Base-by-base conservation (phyloP, 192 early-diverging fungal genomes). In the Chytriomyces hyalinus region DNA sequence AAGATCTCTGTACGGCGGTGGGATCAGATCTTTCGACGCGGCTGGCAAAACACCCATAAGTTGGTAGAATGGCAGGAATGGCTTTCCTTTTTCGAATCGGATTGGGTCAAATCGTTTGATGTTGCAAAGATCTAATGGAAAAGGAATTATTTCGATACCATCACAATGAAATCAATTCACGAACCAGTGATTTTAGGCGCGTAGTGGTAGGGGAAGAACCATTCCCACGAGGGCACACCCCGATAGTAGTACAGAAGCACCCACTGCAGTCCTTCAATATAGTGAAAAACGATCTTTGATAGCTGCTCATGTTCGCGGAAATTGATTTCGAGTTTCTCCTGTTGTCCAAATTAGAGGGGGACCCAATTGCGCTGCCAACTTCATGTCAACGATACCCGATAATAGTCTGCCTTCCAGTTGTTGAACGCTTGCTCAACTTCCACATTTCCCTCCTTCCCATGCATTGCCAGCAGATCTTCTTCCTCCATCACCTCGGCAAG, bases 131-230 rank as follows among this genome's bases (percentile, higher is more conserved):
- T 98, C 95, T 0, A 90, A 91, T 4, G 92, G 91, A 70, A 94
- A 84, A 1, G 61, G 78, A 47, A 69, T 45, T 47, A 17, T 45
- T 47, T 11, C 8, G 72, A 20, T 4, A 67, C 3, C 2, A n/a
- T n/a, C 9, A 15, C 15, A 20, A 43, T 67, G 13, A 15, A 11
- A 70, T 69, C 17, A 67, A 70, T 69, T 20, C 67, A n/a, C 22
- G 3, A 17, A 74, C 53, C 53, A 5, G 85, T 80, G 63, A 88
- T 84, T 53, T 81, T 84, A 1, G 96, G 96, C 22, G 97, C 92
- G 77, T 98, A 99, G 86, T 98, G 94, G 82, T 94, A 98, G 6
- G 97, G 97, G 73, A 94, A 99, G 86, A 94, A 99, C 97, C 97
- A 99, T 48, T 86, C 90, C 97, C 97, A 99, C 17, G 97, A 98